Evolutionary conservation across 1,284 basidiomycete genomes (phyloP), one percentile per base, ranked within the genome.

Genomic region (Cryptococcus jaspeensis): DNA sequence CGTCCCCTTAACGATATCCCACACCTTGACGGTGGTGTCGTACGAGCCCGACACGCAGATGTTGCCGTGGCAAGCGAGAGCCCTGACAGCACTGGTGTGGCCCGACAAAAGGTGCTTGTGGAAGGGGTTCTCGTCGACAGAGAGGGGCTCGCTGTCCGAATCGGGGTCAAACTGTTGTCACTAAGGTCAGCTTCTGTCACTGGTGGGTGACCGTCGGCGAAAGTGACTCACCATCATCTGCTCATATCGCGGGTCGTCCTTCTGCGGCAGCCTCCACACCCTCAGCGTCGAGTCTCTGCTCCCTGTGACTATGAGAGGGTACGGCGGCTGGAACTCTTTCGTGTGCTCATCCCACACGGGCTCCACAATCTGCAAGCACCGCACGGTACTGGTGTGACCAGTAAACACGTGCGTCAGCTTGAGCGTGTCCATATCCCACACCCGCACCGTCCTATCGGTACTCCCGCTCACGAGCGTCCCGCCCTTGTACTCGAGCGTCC

Each of bases 41-140:
- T 97, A 97, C 67, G 91, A 94, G 28, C 92, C 93, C n/a, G 91
- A 94, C 22, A 94, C 89, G 45, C 95, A 82, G 1, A 88, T 92
- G 42, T 89, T 83, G 4, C 93, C 92, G 62, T 91, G 83, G 11
- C 91, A 90, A 28, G 92, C 90, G n/a, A 97, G 81, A 4, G 92
- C 91, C 55, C 93, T 85, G 15, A 97, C 92, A 28, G 93, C 92
- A 70, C 91, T 87, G 52, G 87, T 87, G 68, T 97, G 93, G 0
- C 93, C 93, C 69, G 88, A 83, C 3, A 97, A 83, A 67, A 88
- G 85, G 39, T 88, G 80, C 52, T 89, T 82, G 72, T 96, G 92
- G 77, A 89, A 96, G 0, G 93, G 93, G 70, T 97, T 97, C 56
- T 90, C 85, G 44, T 88, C 85, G 0, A 75, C 66, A 2, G 61